A percentile compares a stretch with the other conserved stretches of the same genome.
These are phyloP conservation scores for Byssoonygena ceratinophila DNA, from an alignment of 2,329 filamentous ascomycete genomes.

Conservation along the genomic window DNA sequence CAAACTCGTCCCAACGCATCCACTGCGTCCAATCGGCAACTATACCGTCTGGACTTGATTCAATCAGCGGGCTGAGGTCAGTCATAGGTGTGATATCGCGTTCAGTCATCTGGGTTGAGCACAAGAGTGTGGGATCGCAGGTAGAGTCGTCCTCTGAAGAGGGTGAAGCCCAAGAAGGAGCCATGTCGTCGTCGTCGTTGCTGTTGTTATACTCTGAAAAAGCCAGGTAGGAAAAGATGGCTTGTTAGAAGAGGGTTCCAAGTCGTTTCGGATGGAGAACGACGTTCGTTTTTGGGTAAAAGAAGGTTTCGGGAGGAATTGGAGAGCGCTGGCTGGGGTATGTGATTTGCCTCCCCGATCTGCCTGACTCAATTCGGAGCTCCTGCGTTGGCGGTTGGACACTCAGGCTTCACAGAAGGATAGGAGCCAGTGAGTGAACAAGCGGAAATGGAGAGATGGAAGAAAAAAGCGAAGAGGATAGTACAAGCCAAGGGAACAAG, in stretches of 20 bases:
- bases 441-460: neutral
- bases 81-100: constrained; percentile 8
- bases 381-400: constrained; percentile 3
- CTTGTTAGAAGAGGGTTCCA: constrained; percentile 3
- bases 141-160: neutral
- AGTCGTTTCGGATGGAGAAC: constrained; percentile 2
- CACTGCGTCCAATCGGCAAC: constrained; percentile 38
- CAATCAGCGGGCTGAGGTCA: constrained; percentile 15
- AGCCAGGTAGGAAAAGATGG: neutral
- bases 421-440: neutral
- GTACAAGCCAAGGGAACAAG: constrained; percentile 7
- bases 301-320: constrained; percentile 12
- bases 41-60: constrained; percentile 22
- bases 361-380: neutral
- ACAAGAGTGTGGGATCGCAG: constrained; percentile 8
- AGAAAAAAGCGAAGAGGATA: neutral
- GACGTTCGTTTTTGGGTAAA: neutral
- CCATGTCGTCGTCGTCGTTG: constrained; percentile 11
- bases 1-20: constrained; percentile 38
- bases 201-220: neutral
- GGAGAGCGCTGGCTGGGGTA: constrained; percentile 3
- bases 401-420: neutral
- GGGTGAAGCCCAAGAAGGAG: constrained; percentile 3
- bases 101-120: constrained; percentile 5
- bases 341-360: constrained; percentile 5